Evolutionary conservation across 179 eudicot genomes (phyloP).

Genomic region (Spergularia azorica): DNA sequence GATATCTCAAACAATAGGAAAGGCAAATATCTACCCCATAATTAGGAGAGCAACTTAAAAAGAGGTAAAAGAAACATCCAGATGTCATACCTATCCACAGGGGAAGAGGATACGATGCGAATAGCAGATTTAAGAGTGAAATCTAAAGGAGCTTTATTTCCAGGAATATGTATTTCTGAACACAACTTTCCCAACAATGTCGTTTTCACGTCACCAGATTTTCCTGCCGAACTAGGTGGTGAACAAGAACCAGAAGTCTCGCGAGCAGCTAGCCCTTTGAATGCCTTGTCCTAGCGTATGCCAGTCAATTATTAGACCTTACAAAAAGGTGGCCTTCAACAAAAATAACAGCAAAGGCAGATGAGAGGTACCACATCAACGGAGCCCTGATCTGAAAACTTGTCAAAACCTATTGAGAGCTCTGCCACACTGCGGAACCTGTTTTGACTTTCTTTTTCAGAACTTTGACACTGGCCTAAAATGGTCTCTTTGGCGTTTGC

Average conservation of each 20-base stretch:
- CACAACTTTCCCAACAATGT: constrained; percentile 34
- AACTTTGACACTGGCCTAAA: constrained; percentile 32
- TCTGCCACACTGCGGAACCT: constrained; percentile 70
- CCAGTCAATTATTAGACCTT: neutral
- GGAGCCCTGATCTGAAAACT: constrained; percentile 39
- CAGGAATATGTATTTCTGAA: constrained; percentile 59
- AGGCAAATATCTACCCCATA: neutral
- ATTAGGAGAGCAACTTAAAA: constrained; percentile 7
- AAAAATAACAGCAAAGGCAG: neutral
- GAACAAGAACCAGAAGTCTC: constrained; percentile 53
- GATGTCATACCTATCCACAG: constrained; percentile 67
- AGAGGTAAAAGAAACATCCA: constrained; percentile 12
- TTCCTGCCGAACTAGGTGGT: constrained; percentile 44
- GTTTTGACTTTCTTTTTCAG: constrained; percentile 42
- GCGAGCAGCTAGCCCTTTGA: constrained; percentile 69
- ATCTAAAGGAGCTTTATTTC: constrained; percentile 67
- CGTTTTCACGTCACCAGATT: constrained; percentile 34
- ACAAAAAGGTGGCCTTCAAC: neutral
- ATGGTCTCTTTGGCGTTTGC: constrained; percentile 29
- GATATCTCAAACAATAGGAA: neutral
- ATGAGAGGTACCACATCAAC: constrained; percentile 69
- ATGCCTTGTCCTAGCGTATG: constrained; percentile 67
- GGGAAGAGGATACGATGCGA: constrained; percentile 69
- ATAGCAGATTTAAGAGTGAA: constrained; percentile 75
- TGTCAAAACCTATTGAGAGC: constrained; percentile 63